Conservation (phyloP, 305 asterid genomes). For the Plantago rigida region DNA sequence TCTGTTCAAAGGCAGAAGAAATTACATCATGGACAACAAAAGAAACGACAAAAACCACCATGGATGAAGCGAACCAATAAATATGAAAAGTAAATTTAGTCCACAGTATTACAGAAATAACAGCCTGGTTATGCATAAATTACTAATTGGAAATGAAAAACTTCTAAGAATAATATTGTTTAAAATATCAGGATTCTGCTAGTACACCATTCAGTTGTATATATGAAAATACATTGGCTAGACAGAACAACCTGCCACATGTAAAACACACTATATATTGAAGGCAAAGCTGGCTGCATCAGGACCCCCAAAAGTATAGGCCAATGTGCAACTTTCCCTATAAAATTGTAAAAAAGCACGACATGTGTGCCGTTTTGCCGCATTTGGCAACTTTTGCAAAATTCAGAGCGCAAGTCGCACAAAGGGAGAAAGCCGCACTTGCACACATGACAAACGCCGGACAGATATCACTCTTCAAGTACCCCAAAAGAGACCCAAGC, state of each 20-base stretch:
- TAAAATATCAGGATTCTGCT: neutral
- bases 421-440: too few species aligned
- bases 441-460: too few species aligned
- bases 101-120: neutral
- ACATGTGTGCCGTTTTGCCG: too few species aligned
- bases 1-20: conserved; percentile 36
- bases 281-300: too few species aligned
- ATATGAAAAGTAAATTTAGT: conserved; percentile 1
- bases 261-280: too few species aligned
- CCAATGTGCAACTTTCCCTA: too few species aligned
- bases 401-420: too few species aligned
- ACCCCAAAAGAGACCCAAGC: too few species aligned
- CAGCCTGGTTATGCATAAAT: neutral
- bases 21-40: neutral
- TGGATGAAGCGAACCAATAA: conserved; percentile 9
- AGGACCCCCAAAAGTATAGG: too few species aligned
- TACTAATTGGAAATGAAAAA: neutral
- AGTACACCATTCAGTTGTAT: neutral
- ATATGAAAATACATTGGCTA: neutral
- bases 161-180: neutral
- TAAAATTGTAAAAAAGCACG: too few species aligned
- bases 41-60: conserved; percentile 4
- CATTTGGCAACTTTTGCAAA: too few species aligned
- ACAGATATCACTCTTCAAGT: too few species aligned
- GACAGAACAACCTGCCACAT: neutral